Evolutionary conservation across 2,329 filamentous ascomycete genomes (phyloP).

Genomic region (Beauveria scarabaeidicola): DNA sequence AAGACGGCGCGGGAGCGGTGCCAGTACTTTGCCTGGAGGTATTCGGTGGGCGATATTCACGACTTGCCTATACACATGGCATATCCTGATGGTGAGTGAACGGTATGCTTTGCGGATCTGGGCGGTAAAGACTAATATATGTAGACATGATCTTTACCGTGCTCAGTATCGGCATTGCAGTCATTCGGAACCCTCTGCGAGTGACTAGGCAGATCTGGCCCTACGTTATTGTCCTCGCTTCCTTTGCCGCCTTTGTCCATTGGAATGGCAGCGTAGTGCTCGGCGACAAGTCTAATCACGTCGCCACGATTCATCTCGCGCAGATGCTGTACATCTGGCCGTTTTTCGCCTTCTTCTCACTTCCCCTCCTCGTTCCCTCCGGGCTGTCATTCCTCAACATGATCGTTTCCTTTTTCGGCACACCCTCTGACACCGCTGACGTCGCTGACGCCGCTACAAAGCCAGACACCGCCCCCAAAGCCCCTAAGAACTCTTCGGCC

Average conservation of each 20-base stretch:
- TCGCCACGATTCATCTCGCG: conserved; percentile 77
- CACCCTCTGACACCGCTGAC: neutral
- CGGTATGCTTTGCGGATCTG: neutral
- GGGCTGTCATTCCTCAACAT: conserved; percentile 28
- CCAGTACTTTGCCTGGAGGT: conserved; percentile 33
- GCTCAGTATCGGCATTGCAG: conserved; percentile 56
- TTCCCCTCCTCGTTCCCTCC: conserved; percentile 59
- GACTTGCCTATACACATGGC: conserved; percentile 41
- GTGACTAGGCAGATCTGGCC: conserved; percentile 46
- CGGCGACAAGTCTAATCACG: conserved; percentile 89
- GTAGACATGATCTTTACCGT: conserved; percentile 48
- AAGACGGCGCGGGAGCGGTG: conserved; percentile 26
- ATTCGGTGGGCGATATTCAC: conserved; percentile 44
- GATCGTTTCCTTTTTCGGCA: neutral
- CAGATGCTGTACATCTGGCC: conserved; percentile 97
- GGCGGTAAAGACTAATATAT: conserved; percentile 13
- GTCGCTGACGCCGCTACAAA: too few relatives aligned
- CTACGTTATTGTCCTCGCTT: conserved; percentile 51
- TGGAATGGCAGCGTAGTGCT: conserved; percentile 93
- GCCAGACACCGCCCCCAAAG: neutral
- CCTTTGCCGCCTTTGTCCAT: conserved; percentile 66
- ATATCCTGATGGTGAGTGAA: conserved; percentile 40
- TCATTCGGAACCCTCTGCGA: conserved; percentile 37
- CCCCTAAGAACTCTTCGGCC: conserved; percentile 9
- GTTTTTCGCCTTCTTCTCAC: conserved; percentile 81